Evolutionary conservation across 1,139 yeast genomes (phyloP).

Genomic region (Blastobotrys arbuscula): DNA sequence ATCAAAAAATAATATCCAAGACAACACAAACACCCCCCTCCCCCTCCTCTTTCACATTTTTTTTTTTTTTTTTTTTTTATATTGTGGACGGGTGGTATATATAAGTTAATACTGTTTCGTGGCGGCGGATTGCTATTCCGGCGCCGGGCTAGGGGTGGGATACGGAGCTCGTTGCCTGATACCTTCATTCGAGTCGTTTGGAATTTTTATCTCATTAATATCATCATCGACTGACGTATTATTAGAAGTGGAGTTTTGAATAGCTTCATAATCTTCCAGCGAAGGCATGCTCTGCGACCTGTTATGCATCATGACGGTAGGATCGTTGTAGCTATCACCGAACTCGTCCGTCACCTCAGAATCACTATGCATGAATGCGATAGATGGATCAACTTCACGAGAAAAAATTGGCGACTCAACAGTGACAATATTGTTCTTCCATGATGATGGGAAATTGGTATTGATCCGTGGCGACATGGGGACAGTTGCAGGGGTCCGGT

Average conservation of each 20-base stretch:
- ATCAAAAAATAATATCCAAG: too few species aligned
- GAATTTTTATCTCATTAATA: not conserved
- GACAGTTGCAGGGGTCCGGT: constrained; percentile 42
- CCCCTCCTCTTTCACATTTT: not conserved
- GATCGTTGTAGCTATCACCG: not conserved
- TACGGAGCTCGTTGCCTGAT: not conserved
- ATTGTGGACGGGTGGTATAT: too few species aligned
- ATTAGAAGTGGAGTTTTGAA: not conserved
- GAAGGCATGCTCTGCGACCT: constrained; percentile 7
- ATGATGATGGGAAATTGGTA: not conserved
- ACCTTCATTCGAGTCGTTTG: not conserved
- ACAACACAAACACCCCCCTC: not conserved
- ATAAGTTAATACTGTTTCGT: too few species aligned
- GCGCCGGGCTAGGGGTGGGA: constrained; percentile 1
- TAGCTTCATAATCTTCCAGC: not conserved
- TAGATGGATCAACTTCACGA: constrained; percentile 1
- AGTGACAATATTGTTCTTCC: not conserved
- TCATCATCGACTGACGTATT: not conserved
- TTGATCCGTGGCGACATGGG: not conserved
- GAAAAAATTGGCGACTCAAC: constrained; percentile 3
- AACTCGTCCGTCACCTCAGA: constrained; percentile 4
- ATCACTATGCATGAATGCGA: constrained; percentile 13
- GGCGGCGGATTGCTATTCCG: too few species aligned
- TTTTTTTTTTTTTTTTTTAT: too few species aligned
- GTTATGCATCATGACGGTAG: not conserved